Evolutionary conservation across 2,329 filamentous ascomycete species (phyloP).

Genomic region (Fusarium penzigii): DNA sequence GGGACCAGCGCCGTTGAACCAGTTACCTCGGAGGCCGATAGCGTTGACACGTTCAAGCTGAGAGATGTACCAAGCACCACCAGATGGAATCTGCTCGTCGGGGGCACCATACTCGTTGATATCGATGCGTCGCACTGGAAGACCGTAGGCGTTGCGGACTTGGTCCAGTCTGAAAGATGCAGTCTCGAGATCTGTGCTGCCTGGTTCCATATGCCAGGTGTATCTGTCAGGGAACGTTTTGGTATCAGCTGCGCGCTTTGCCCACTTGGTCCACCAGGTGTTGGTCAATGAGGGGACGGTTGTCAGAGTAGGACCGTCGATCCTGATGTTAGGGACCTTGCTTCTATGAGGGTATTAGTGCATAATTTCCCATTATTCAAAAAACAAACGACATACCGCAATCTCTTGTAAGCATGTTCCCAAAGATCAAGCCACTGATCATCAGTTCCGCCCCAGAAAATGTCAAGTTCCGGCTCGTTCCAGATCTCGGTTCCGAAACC

Average conservation of each 20-base stretch:
- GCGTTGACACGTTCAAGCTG: slow-evolving; percentile 47
- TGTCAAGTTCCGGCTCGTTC: too few species aligned
- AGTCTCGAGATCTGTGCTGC: background rate
- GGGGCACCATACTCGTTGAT: slow-evolving; percentile 50
- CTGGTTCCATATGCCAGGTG: slow-evolving; percentile 13
- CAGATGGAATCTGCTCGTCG: slow-evolving; percentile 42
- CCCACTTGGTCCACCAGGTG: slow-evolving; percentile 10
- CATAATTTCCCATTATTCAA: too few species aligned
- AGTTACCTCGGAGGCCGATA: slow-evolving; percentile 46
- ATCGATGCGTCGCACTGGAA: slow-evolving; percentile 35
- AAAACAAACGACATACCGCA: too few species aligned
- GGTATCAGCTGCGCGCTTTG: background rate
- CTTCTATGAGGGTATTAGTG: background rate
- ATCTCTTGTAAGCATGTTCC: too few species aligned
- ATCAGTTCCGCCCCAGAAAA: too few species aligned
- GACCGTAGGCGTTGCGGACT: background rate
- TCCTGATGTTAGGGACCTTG: background rate
- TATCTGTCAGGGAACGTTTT: slow-evolving; percentile 8
- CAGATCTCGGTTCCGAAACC: too few species aligned
- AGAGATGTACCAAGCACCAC: slow-evolving; percentile 46
- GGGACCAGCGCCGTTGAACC: slow-evolving; percentile 33
- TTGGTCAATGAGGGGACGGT: slow-evolving; percentile 3
- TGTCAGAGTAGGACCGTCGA: slow-evolving; percentile 11
- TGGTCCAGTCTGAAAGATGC: background rate
- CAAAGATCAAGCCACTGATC: too few species aligned